Conservation (phyloP, 202 grass and related monocot species). For the Dendrocalamus latiflorus region DNA sequence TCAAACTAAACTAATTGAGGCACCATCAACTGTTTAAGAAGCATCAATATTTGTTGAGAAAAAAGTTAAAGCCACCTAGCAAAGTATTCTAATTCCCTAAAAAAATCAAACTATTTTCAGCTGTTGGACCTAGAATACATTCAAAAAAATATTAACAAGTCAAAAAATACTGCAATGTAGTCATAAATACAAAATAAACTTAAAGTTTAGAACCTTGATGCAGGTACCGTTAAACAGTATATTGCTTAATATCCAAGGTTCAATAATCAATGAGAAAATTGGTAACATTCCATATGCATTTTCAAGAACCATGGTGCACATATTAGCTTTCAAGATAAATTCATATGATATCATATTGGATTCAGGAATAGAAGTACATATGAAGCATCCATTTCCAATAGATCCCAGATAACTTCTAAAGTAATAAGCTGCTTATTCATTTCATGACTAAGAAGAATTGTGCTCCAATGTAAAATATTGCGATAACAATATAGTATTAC, state of each 20-base stretch:
- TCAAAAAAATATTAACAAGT: not conserved
- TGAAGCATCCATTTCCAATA: not conserved
- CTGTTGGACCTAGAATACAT: not conserved
- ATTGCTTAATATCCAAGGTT: not conserved
- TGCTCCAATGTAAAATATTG: not conserved
- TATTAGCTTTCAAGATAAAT: not conserved
- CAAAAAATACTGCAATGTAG: not conserved
- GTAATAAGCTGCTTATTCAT: not conserved
- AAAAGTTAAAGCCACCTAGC: not conserved
- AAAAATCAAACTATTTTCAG: not conserved
- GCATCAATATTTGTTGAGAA: not conserved
- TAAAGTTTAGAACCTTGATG: not conserved
- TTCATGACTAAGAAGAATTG: slow-evolving; percentile 4
- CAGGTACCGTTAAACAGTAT: not conserved
- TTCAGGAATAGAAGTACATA: not conserved
- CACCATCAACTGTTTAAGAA: not conserved
- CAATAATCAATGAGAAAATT: not conserved
- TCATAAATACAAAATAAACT: slow-evolving; percentile 5
- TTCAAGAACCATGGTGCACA: slow-evolving; percentile 5
- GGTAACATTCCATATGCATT: not conserved
- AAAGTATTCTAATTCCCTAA: not conserved
- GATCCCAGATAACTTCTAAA: not conserved
- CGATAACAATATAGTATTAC: not conserved
- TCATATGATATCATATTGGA: not conserved
- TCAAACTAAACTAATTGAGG: not conserved